Evolutionary conservation across 306 rosid genomes (phyloP).

Genomic region (Acacia confusa): DNA sequence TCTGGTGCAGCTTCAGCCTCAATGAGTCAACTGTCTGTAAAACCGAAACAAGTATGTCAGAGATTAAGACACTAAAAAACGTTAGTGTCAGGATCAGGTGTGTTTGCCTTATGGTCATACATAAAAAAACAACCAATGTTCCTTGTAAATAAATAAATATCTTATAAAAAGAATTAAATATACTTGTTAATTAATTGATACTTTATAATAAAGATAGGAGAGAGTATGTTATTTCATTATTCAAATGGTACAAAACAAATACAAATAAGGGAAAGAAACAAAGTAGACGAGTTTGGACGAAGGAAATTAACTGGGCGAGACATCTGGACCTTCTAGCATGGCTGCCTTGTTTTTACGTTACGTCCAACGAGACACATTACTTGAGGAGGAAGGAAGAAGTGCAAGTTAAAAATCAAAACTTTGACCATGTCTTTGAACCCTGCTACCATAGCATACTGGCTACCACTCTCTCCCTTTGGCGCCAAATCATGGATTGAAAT

Average conservation of each 20-base stretch:
- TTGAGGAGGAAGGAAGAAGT: background rate
- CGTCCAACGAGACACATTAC: background rate
- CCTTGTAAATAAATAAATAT: no score
- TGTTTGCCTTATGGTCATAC: no score
- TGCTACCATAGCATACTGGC: no score
- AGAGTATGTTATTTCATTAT: background rate
- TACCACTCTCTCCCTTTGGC: background rate
- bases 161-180: no score
- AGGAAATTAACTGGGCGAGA: background rate
- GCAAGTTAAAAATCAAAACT: background rate
- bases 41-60: conserved; percentile 7
- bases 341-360: no score
- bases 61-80: background rate
- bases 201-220: no score
- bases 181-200: no score
- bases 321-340: conserved; percentile 12
- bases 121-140: no score
- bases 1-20: conserved; percentile 46
- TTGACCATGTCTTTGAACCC: background rate
- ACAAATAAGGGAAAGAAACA: conserved; percentile 1
- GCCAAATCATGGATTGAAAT: background rate
- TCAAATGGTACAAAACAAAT: conserved; percentile 4
- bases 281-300: background rate
- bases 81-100: background rate
- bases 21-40: conserved; percentile 52